Evolutionary conservation across 83 land plant genomes (phyloP).

Genomic region (Larix sibirica): DNA sequence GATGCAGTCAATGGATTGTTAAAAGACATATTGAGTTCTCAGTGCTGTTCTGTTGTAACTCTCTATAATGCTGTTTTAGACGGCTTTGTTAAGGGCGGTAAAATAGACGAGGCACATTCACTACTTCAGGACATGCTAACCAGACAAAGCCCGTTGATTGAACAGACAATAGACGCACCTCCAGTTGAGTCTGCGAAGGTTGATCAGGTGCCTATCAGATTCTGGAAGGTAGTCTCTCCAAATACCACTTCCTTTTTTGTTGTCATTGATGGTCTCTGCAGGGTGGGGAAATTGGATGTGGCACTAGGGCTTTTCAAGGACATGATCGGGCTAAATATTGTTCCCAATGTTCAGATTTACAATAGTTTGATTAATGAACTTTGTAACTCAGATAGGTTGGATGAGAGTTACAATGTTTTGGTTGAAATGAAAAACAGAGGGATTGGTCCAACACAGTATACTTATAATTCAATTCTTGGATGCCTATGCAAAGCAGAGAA

Average conservation of each 20-base stretch:
- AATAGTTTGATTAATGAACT: constrained; percentile 50
- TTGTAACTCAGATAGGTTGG: constrained; percentile 42
- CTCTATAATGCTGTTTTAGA: constrained; percentile 44
- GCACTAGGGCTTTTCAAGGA: constrained; percentile 45
- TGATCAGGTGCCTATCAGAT: background rate
- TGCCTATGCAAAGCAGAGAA: constrained; percentile 42
- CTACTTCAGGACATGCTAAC: constrained; percentile 35
- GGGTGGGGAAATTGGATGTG: constrained; percentile 28
- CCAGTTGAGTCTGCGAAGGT: background rate
- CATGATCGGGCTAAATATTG: constrained; percentile 37
- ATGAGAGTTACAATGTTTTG: constrained; percentile 39
- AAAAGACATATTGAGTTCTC: constrained; percentile 7
- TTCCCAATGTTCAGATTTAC: constrained; percentile 25
- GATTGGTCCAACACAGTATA: constrained; percentile 42
- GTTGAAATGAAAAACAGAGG: constrained; percentile 34
- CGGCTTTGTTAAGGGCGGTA: constrained; percentile 34
- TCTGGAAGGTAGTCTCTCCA: constrained; percentile 19
- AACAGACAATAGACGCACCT: background rate
- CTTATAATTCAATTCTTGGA: constrained; percentile 55
- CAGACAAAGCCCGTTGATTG: background rate
- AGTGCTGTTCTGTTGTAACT: background rate
- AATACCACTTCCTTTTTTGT: constrained; percentile 38
- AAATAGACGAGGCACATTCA: constrained; percentile 32
- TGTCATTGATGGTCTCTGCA: constrained; percentile 53
- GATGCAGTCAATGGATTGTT: constrained; percentile 21